A percentile compares a stretch with the other conserved stretches of the same genome.
Evolutionary conservation across 2,329 filamentous ascomycete species (phyloP).

Genomic region (Lecanosticta acicola): DNA sequence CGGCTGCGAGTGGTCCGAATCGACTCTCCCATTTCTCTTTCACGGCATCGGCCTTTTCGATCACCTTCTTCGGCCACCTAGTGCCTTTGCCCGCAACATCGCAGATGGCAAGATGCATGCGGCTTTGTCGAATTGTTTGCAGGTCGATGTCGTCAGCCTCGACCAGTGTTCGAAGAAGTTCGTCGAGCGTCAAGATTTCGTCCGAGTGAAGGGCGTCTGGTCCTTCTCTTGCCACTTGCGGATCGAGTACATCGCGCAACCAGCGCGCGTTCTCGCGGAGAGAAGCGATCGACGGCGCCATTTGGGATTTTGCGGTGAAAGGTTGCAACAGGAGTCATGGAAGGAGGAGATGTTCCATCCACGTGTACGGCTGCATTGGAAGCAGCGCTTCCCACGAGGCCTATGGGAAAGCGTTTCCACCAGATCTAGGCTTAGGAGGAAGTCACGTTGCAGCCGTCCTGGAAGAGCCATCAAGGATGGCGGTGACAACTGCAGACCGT

Average conservation of each 20-base stretch:
- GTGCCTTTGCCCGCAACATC: conserved; percentile 42
- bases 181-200: conserved; percentile 42
- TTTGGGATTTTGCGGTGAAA: too few species aligned
- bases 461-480: too few species aligned
- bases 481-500: too few species aligned
- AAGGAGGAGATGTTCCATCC: too few species aligned
- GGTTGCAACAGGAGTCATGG: too few species aligned
- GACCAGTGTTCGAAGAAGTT: conserved; percentile 33
- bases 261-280: conserved; percentile 38
- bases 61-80: conserved; percentile 42
- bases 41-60: conserved; percentile 42
- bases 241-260: conserved; percentile 46
- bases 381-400: too few species aligned
- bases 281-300: too few species aligned
- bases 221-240: conserved; percentile 42
- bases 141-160: conserved; percentile 28
- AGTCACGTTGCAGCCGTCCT: too few species aligned
- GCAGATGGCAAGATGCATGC: conserved; percentile 43
- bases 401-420: too few species aligned
- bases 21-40: conserved; percentile 35
- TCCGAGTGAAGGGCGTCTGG: conserved; percentile 39
- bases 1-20: conserved; percentile 32
- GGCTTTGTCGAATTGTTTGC: conserved; percentile 37
- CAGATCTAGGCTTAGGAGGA: too few species aligned
- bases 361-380: too few species aligned